phyloP scores from a whole-genome alignment of 306 rosid genomes.

The Astragalus glycyphyllos region DNA sequence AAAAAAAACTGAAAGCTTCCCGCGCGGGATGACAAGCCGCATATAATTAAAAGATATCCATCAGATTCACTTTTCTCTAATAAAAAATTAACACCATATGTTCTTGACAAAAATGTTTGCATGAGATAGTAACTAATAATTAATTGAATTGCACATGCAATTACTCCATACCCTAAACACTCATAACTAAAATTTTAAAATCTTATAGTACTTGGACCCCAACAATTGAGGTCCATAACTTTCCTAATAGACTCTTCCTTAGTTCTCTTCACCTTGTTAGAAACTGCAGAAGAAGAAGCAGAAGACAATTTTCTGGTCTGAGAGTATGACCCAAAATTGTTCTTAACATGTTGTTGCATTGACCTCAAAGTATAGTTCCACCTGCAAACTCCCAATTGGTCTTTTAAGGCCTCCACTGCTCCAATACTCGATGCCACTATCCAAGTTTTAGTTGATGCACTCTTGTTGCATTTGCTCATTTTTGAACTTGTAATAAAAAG shows the following conservation, averaged over 20 bases:
- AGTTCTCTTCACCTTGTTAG: conserved; percentile 43
- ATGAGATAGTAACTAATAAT: too few relatives aligned
- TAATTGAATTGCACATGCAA: background rate
- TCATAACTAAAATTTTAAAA: conserved; percentile 38
- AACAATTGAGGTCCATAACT: conserved; percentile 68
- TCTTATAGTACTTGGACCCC: conserved; percentile 69
- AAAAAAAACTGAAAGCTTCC: too few relatives aligned
- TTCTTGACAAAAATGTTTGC: too few relatives aligned
- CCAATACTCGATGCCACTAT: conserved; percentile 78
- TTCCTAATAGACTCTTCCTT: conserved; percentile 55
- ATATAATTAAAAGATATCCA: too few relatives aligned
- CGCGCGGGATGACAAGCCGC: too few relatives aligned
- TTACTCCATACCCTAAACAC: background rate
- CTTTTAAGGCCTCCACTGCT: conserved; percentile 78
- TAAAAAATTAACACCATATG: too few relatives aligned
- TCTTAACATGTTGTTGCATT: conserved; percentile 60
- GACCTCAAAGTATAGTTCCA: conserved; percentile 69
- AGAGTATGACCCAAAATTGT: conserved; percentile 50
- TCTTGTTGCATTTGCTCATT: background rate
- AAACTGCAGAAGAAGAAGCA: conserved; percentile 47
- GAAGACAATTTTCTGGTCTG: conserved; percentile 50
- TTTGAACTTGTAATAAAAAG: background rate
- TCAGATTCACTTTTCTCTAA: too few relatives aligned
- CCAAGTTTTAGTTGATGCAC: conserved; percentile 52
- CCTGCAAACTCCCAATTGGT: conserved; percentile 71